These are phyloP conservation scores for Lentinula raphanica DNA, from an alignment of 768 basidiomycete species.

Conservation along the genomic window DNA sequence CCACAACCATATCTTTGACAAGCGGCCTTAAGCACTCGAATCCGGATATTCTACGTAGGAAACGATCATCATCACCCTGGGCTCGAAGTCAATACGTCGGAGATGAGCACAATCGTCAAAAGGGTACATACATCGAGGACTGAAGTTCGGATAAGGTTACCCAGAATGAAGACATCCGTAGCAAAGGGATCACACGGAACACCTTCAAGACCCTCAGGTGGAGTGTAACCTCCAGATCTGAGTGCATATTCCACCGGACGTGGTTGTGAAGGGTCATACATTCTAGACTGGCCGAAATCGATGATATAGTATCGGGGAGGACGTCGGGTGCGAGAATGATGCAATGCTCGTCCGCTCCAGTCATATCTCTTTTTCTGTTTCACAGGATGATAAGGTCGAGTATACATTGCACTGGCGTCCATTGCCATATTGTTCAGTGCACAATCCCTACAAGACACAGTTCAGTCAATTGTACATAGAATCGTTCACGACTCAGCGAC, in stretches of 20 bases:
- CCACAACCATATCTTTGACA: slow-evolving; percentile 2
- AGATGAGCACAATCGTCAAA: neutral
- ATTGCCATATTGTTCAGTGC: slow-evolving; percentile 1
- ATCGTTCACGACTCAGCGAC: neutral
- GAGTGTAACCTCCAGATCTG: slow-evolving; percentile 33
- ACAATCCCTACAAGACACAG: neutral
- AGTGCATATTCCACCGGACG: slow-evolving; percentile 25
- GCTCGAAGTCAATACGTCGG: neutral
- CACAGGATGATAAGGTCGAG: neutral
- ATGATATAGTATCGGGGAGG: slow-evolving; percentile 33
- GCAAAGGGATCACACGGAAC: slow-evolving; percentile 33
- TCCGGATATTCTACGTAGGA: neutral
- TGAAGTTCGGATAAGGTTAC: slow-evolving; percentile 21
- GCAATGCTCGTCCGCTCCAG: slow-evolving; percentile 8
- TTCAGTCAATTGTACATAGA: too few species aligned
- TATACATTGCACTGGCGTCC: neutral
- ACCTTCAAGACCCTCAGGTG: slow-evolving; percentile 27
- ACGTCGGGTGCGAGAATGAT: slow-evolving; percentile 21
- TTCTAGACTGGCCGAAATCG: slow-evolving; percentile 32
- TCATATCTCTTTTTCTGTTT: neutral
- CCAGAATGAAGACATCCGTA: slow-evolving; percentile 39
- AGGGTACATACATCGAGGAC: slow-evolving; percentile 8
- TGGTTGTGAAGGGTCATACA: slow-evolving; percentile 22
- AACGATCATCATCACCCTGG: neutral
- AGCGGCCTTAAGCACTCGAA: slow-evolving; percentile 12